These are phyloP conservation scores for Solanum medicagineum DNA, from an alignment of 257 asterid species.

Conservation along the genomic window DNA sequence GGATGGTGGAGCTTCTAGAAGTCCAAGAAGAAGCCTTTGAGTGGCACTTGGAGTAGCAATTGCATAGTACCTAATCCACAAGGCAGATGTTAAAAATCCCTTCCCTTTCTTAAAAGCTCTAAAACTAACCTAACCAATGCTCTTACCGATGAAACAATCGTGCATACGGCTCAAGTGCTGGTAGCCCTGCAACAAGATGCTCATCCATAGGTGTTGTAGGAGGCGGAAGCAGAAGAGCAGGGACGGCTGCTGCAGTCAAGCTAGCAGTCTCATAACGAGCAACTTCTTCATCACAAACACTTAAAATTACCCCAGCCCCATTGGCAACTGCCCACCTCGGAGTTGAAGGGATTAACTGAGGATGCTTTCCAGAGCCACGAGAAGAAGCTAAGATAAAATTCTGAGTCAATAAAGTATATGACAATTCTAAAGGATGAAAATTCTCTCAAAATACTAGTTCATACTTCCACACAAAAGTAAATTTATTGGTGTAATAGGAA, in stretches of 20 bases:
- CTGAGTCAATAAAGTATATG: not conserved
- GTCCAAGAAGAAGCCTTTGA: slow-evolving; percentile 95
- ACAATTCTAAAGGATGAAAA: not conserved
- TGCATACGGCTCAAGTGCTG: slow-evolving; percentile 99
- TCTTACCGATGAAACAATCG: slow-evolving; percentile 82
- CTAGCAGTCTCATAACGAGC: slow-evolving; percentile 95
- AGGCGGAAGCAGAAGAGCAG: slow-evolving; percentile 98
- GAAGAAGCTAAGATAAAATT: slow-evolving; percentile 54
- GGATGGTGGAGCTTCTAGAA: slow-evolving; percentile 97
- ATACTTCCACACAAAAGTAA: not conserved
- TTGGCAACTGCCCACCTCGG: slow-evolving; percentile 99
- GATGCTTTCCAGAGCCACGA: slow-evolving; percentile 99
- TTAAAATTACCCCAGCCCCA: slow-evolving; percentile 97
- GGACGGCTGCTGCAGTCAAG: slow-evolving; percentile 95
- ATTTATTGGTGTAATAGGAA: not conserved
- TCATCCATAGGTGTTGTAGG: slow-evolving; percentile 98
- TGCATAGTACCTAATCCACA: slow-evolving; percentile 70
- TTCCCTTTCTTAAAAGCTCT: not conserved
- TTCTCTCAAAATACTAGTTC: not conserved
- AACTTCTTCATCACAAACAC: slow-evolving; percentile 98
- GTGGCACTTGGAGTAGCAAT: slow-evolving; percentile 99
- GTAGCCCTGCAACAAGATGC: slow-evolving; percentile 97
- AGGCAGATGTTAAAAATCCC: slow-evolving; percentile 2
- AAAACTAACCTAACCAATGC: not conserved
- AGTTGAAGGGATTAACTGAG: slow-evolving; percentile 90